A percentile compares a stretch with the other conserved stretches of the same genome.
Evolutionary conservation across 192 early-diverging fungal genomes (phyloP).

Genomic region (Entomortierella lignicola): DNA sequence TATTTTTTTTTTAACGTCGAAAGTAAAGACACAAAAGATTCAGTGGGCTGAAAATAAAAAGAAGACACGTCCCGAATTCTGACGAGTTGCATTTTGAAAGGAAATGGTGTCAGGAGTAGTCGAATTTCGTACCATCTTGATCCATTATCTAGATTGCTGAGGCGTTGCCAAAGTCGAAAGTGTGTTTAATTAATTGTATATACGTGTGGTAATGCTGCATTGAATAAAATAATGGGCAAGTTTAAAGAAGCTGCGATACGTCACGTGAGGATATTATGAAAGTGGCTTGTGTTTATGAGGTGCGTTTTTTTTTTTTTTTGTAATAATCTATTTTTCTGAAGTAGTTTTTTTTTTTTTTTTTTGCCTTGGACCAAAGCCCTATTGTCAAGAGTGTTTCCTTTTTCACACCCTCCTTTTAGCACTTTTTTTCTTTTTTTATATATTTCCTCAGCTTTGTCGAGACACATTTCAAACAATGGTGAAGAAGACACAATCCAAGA

Average conservation of each 20-base stretch:
- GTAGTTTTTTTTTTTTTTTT: not conserved
- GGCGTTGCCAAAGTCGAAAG: too few relatives aligned
- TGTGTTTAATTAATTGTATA: too few relatives aligned
- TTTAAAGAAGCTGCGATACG: too few relatives aligned
- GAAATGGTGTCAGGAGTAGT: not conserved
- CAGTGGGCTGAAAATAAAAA: not conserved
- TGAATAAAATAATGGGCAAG: too few relatives aligned
- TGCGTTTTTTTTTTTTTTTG: constrained; percentile 20
- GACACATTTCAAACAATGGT: constrained; percentile 32
- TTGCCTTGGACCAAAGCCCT: not conserved
- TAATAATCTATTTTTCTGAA: not conserved
- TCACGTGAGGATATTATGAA: not conserved
- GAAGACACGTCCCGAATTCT: not conserved
- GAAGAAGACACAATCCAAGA: constrained; percentile 42
- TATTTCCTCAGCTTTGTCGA: not conserved
- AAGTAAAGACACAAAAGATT: not conserved
- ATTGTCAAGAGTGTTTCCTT: not conserved
- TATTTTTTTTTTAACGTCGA: not conserved
- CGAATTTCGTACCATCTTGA: not conserved
- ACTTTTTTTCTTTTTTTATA: not conserved
- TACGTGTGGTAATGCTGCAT: too few relatives aligned
- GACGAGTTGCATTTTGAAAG: not conserved
- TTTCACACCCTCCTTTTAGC: not conserved
- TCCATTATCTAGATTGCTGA: not conserved
- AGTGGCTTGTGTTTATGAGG: constrained; percentile 30